Percentiles rank a stretch among this genome's conserved stretches.
These are phyloP conservation scores for Podila clonocystis DNA, from an alignment of 192 early-diverging fungal genomes.

Conservation along the genomic window DNA sequence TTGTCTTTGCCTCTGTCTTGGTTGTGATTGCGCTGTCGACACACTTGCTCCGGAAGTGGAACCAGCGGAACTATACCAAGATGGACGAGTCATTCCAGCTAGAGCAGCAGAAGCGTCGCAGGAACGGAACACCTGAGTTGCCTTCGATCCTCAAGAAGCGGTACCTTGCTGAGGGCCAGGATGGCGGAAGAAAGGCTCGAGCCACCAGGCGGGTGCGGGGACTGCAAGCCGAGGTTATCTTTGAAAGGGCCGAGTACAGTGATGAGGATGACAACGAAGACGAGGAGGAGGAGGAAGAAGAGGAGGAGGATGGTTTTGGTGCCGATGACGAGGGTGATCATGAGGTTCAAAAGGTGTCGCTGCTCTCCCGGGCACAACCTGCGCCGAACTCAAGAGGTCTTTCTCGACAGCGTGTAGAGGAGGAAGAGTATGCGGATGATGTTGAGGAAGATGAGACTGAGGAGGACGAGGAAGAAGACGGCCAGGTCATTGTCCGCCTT, in stretches of 20 bases:
- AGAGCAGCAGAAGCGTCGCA: conserved; percentile 16
- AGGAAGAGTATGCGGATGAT: conserved; percentile 17
- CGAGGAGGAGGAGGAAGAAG: too few relatives aligned
- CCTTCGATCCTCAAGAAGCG: conserved; percentile 48
- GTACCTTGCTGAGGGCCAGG: conserved; percentile 9
- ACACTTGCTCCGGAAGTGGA: conserved; percentile 38
- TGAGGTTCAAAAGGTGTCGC: conserved; percentile 11
- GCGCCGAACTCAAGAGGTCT: neutral
- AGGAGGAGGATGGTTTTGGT: neutral
- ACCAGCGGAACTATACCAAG: conserved; percentile 36
- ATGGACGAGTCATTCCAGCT: conserved; percentile 35
- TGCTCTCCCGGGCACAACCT: conserved; percentile 26
- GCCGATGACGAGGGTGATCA: conserved; percentile 12
- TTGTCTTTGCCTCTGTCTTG: conserved; percentile 13
- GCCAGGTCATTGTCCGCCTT: conserved; percentile 22
- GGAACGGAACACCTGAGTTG: conserved; percentile 7
- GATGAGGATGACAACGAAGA: conserved; percentile 12
- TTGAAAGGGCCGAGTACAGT: conserved; percentile 25
- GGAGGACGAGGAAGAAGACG: conserved; percentile 15
- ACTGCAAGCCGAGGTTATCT: conserved; percentile 27
- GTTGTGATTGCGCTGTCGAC: conserved; percentile 30
- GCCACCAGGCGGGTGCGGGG: neutral
- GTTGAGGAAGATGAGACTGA: conserved; percentile 3
- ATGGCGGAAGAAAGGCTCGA: neutral
- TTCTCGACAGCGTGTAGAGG: neutral